Evolutionary conservation across 768 basidiomycete genomes (phyloP), one percentile per base, ranked within the genome.

Genomic region (Trametes meyenii): DNA sequence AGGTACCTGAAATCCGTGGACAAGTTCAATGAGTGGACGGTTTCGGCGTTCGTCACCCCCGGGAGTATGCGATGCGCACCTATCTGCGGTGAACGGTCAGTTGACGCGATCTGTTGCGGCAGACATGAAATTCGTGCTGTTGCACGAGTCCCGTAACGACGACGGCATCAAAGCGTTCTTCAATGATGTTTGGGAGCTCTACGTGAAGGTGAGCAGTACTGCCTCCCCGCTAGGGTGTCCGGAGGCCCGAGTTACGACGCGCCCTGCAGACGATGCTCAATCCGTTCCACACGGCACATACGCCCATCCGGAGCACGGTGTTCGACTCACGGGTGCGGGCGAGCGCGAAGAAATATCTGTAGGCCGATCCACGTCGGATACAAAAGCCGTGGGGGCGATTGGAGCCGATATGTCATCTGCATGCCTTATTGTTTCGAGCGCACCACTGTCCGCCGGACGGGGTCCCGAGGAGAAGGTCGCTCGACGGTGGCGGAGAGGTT

Each of bases 21-120:
- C 81, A 93, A 90, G 78, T 97, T 98, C 77, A 98, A 98, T 71
- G 97, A 98, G 72, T 99, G 97, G 97, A 96, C 87, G 2, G 88
- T 98, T 19, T 98, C 97, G 16, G 94, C 92, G 33, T 98, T 98
- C 76, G 80, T 98, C 19, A 98, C 97, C 0, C 88, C 96, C 1
- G 92, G 90, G 63, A 97, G 96, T 98, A 76, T 79, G 94, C 51
- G 44, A 54, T 51, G 36, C 21, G 42, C 10, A 14, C 40, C 35
- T n/a, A 29, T 19, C 14, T 13, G 33, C 29, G 21, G 42, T n/a
- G 46, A 59, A 60, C 69, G 70, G 62, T 72, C 23, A 49, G 19
- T 72, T 57, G 58, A 62, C 48, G 40, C 29, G 33, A 42, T 61
- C 55, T 38, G 43, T 54, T 45, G 56, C 26, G 50, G 46, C 71